phyloP scores from a whole-genome alignment of 805 yeast species.

The Wickerhamomyces queroliae region DNA sequence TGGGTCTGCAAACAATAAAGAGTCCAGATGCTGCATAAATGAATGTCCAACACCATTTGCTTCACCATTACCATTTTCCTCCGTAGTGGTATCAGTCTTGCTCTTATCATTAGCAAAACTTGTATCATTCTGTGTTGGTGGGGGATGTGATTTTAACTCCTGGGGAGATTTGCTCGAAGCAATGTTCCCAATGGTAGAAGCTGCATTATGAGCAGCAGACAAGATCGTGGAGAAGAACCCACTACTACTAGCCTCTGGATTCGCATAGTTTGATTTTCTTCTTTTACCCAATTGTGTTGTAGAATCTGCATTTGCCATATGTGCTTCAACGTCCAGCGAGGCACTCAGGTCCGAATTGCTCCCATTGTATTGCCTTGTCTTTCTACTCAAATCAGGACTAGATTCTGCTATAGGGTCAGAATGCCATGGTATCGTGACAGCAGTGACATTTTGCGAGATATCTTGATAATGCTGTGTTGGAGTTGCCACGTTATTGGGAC shows the following conservation, averaged over 20 bases:
- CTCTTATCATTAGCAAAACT: too few species aligned
- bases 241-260: constrained; percentile 20
- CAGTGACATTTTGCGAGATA: neutral
- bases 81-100: neutral
- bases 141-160: constrained; percentile 8
- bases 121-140: neutral
- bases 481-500: too few species aligned
- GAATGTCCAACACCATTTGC: constrained; percentile 11
- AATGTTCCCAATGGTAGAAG: constrained; percentile 13
- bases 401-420: neutral
- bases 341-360: neutral
- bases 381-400: neutral
- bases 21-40: constrained; percentile 31
- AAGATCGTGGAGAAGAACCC: constrained; percentile 40
- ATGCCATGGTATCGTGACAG: neutral
- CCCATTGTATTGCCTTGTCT: neutral
- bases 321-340: constrained; percentile 6
- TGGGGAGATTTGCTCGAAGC: constrained; percentile 2
- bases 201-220: constrained; percentile 43
- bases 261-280: neutral
- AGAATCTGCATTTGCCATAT: constrained; percentile 10
- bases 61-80: neutral
- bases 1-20: constrained; percentile 20
- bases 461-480: too few species aligned
- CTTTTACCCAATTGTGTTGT: too few species aligned